Conservation (phyloP, 2,329 filamentous ascomycete species). For the Aschersonia sp. region DNA sequence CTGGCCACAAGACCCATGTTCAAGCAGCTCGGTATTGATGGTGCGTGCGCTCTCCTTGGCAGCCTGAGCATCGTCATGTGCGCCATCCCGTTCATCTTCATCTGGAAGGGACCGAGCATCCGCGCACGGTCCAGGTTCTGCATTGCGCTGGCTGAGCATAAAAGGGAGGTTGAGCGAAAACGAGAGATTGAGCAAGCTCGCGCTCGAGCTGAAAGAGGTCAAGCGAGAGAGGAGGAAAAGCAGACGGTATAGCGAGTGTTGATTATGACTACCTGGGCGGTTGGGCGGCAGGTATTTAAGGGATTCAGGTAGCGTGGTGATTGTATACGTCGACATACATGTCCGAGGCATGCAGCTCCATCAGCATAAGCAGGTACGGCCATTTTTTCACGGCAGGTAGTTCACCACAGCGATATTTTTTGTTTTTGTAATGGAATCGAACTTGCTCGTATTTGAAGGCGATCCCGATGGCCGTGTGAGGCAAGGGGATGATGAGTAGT, state of each 20-base stretch:
- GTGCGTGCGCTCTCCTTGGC: constrained; percentile 35
- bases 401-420: no score
- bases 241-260: neutral
- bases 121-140: constrained; percentile 47
- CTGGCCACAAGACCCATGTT: constrained; percentile 40
- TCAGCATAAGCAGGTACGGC: no score
- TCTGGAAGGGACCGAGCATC: constrained; percentile 40
- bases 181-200: constrained; percentile 21
- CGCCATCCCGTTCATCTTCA: constrained; percentile 35
- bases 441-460: no score
- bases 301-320: no score
- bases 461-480: no score
- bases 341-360: no score
- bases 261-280: neutral
- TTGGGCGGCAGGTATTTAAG: neutral
- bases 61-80: constrained; percentile 36
- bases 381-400: no score
- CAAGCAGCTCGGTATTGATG: constrained; percentile 26
- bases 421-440: no score
- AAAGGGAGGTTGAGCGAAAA: constrained; percentile 28
- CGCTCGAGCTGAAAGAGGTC: neutral
- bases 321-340: no score
- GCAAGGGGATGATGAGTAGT: no score
- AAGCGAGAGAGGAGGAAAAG: neutral
- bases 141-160: constrained; percentile 38